Evolutionary conservation across 139 green algal species (phyloP).

Genomic region (Zygnema circumcarinatum): DNA sequence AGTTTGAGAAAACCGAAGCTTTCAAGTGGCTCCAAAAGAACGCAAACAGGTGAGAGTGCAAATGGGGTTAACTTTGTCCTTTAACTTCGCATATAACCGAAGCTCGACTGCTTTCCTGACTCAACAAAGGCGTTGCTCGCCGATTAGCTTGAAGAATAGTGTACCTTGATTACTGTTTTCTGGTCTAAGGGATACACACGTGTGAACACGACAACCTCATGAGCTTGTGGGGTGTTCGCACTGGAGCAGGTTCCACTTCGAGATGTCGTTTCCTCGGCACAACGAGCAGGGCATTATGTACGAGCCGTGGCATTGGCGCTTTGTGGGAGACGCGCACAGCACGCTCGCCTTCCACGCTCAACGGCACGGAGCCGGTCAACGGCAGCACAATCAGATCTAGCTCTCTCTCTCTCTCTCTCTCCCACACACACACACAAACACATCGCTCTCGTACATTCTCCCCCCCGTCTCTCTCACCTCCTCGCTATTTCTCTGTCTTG

Average conservation of each 20-base stretch:
- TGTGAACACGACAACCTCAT: neutral
- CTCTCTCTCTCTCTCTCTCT: too few relatives aligned
- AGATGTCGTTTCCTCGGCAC: slow-evolving; percentile 64
- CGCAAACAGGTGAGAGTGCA: slow-evolving; percentile 51
- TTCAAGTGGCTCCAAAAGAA: slow-evolving; percentile 59
- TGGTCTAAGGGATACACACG: neutral
- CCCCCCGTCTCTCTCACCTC: too few relatives aligned
- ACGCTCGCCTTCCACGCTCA: slow-evolving; percentile 58
- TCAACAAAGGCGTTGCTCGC: too few relatives aligned
- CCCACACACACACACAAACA: too few relatives aligned
- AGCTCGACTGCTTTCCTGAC: too few relatives aligned
- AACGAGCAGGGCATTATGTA: slow-evolving; percentile 62
- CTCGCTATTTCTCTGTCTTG: too few relatives aligned
- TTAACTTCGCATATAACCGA: too few relatives aligned
- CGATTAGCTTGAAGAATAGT: neutral
- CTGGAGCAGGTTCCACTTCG: slow-evolving; percentile 66
- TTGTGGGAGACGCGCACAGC: slow-evolving; percentile 59
- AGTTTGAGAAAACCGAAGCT: slow-evolving; percentile 59
- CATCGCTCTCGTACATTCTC: too few relatives aligned
- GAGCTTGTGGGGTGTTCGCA: neutral
- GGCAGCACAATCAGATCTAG: too few relatives aligned
- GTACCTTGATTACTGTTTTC: neutral
- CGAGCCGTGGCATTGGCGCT: slow-evolving; percentile 68
- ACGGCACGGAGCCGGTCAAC: too few relatives aligned
- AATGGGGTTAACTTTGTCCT: too few relatives aligned